A percentile compares a stretch with the other conserved stretches of the same genome.
Conservation (phyloP, 495 filamentous ascomycete genomes). For the Annulohypoxylon moriforme region DNA sequence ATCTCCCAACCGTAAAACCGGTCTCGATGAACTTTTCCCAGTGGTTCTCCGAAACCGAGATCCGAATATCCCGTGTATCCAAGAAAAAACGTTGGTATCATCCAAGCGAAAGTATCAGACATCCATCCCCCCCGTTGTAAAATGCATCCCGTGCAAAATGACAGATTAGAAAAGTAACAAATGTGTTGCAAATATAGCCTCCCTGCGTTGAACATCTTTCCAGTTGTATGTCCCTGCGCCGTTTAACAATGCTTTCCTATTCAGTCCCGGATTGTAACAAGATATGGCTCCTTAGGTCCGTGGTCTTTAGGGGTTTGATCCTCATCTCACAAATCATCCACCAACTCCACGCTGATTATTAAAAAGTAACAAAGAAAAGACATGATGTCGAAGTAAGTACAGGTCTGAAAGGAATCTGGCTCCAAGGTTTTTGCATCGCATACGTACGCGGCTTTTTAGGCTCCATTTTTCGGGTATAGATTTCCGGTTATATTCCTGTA, state of each 20-base stretch:
- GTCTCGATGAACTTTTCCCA: conserved; percentile 41
- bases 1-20: conserved; percentile 40
- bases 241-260: conserved; percentile 41
- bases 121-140: conserved; percentile 33
- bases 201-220: conserved; percentile 42
- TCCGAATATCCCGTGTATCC: conserved; percentile 33
- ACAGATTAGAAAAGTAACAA: conserved; percentile 44
- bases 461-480: conserved; percentile 28
- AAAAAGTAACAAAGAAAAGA: conserved; percentile 47
- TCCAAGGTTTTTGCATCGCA: conserved; percentile 19
- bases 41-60: conserved; percentile 35
- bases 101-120: conserved; percentile 50
- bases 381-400: conserved; percentile 46
- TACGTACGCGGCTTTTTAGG: conserved; percentile 12
- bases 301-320: conserved; percentile 41
- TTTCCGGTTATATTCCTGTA: conserved; percentile 31
- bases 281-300: conserved; percentile 42
- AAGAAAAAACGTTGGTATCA: conserved; percentile 49
- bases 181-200: conserved; percentile 39
- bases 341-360: conserved; percentile 51
- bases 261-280: conserved; percentile 41
- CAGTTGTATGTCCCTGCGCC: conserved; percentile 44
- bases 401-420: conserved; percentile 35
- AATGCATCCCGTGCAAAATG: conserved; percentile 39
- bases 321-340: conserved; percentile 44